Evolutionary conservation across 164 flowering plant genomes (phyloP).

Genomic region (Annona squamosa): DNA sequence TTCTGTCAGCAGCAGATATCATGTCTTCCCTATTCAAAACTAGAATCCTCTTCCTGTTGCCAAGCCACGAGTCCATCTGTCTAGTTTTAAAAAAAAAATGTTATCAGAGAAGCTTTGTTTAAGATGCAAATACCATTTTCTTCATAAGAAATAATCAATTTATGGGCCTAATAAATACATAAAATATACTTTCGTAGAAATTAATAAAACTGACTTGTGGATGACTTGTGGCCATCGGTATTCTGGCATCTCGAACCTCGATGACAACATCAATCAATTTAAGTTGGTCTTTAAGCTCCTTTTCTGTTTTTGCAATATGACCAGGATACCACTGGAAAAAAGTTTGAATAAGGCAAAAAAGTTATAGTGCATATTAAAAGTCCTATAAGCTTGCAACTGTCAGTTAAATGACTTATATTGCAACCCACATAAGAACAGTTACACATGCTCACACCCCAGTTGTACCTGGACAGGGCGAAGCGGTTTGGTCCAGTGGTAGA

Average conservation of each 20-base stretch:
- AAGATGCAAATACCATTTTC: neutral
- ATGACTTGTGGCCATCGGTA: conserved; percentile 82
- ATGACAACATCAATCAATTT: conserved; percentile 97
- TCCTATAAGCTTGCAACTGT: neutral
- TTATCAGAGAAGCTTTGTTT: neutral
- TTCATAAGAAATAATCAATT: neutral
- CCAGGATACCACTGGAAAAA: conserved; percentile 94
- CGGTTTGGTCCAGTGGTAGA: conserved; percentile 64
- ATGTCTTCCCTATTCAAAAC: conserved; percentile 97
- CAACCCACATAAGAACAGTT: conserved; percentile 2
- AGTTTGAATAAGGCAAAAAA: neutral
- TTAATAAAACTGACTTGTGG: conserved; percentile 51
- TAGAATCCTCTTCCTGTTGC: conserved; percentile 70
- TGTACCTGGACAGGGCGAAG: conserved; percentile 92
- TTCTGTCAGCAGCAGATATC: conserved; percentile 86
- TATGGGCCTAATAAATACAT: neutral
- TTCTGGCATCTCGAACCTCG: conserved; percentile 96
- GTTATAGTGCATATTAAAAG: neutral
- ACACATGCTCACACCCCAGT: conserved; percentile 16
- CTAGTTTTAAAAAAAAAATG: neutral
- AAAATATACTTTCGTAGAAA: neutral
- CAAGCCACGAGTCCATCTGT: conserved; percentile 93
- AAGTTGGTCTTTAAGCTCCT: conserved; percentile 81
- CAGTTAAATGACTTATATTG: neutral
- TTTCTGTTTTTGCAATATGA: conserved; percentile 92